Evolutionary conservation across 2,329 filamentous ascomycete species (phyloP).

Genomic region (Diaporthe sp.): DNA sequence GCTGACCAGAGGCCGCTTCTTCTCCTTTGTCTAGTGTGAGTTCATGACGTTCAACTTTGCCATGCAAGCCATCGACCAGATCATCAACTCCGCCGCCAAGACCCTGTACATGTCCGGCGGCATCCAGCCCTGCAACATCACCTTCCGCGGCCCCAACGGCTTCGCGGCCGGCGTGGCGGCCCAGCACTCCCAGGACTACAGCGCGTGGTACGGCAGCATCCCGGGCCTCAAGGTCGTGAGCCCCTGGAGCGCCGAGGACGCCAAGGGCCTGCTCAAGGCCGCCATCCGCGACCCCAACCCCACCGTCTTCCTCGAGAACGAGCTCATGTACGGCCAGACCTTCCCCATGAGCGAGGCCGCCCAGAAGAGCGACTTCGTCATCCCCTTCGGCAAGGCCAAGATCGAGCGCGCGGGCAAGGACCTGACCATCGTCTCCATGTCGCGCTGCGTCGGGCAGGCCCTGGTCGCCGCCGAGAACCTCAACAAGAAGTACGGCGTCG

Average conservation of each 20-base stretch:
- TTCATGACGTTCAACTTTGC: conserved; percentile 99
- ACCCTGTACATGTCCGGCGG: conserved; percentile 99
- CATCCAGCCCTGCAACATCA: conserved; percentile 99
- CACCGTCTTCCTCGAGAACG: conserved; percentile 90
- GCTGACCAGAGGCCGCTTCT: not conserved
- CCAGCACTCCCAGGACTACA: conserved; percentile 99
- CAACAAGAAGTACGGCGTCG: conserved; percentile 96
- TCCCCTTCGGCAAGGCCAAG: conserved; percentile 99
- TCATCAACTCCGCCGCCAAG: conserved; percentile 99
- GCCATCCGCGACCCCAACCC: conserved; percentile 99
- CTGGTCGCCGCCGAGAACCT: conserved; percentile 89
- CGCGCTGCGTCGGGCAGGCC: conserved; percentile 93
- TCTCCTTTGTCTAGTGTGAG: conserved; percentile 74
- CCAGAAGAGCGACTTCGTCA: conserved; percentile 95
- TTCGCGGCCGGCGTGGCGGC: conserved; percentile 95
- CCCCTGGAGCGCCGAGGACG: conserved; percentile 97
- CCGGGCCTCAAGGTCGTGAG: conserved; percentile 96
- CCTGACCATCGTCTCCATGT: conserved; percentile 93
- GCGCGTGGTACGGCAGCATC: conserved; percentile 98
- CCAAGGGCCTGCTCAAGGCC: conserved; percentile 97
- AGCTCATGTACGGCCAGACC: conserved; percentile 89
- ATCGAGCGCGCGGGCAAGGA: conserved; percentile 97
- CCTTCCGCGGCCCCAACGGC: conserved; percentile 98
- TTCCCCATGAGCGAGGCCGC: conserved; percentile 99
- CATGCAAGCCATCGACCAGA: conserved; percentile 99